Percentiles rank a stretch among this genome's conserved stretches.
Evolutionary conservation across 768 basidiomycete species (phyloP).

Genomic region (Baorangia bicolor): DNA sequence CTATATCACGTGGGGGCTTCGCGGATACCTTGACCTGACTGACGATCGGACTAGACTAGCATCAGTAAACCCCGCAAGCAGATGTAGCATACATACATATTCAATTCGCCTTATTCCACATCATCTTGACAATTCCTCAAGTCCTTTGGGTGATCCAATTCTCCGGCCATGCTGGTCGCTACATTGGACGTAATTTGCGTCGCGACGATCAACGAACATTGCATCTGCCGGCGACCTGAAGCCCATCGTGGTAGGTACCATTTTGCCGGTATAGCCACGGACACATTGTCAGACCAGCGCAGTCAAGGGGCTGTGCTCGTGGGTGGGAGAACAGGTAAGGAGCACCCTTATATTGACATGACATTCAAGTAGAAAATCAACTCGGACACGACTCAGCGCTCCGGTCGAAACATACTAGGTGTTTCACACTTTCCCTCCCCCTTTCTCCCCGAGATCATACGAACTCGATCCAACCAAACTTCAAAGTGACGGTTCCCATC

Average conservation of each 20-base stretch:
- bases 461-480: neutral
- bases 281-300: neutral
- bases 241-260: neutral
- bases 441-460: too few relatives aligned
- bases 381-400: too few relatives aligned
- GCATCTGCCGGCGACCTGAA: too few relatives aligned
- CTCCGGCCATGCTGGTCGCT: neutral
- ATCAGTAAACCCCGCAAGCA: conserved; percentile 20
- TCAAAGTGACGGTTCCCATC: neutral
- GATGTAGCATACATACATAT: conserved; percentile 29
- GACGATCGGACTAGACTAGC: conserved; percentile 17
- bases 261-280: neutral
- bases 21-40: conserved; percentile 15
- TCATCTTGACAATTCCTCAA: neutral
- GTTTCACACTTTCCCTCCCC: too few relatives aligned
- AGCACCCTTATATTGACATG: neutral
- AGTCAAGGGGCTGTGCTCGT: neutral
- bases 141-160: neutral
- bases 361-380: too few relatives aligned
- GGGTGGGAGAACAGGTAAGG: neutral
- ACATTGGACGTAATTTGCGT: neutral
- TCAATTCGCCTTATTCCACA: conserved; percentile 9
- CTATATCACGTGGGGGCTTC: conserved; percentile 2
- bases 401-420: too few relatives aligned
- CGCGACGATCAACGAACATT: neutral